These are phyloP conservation scores for Tephrocybe sp. DNA, from an alignment of 768 basidiomycete genomes.

Conservation along the genomic window DNA sequence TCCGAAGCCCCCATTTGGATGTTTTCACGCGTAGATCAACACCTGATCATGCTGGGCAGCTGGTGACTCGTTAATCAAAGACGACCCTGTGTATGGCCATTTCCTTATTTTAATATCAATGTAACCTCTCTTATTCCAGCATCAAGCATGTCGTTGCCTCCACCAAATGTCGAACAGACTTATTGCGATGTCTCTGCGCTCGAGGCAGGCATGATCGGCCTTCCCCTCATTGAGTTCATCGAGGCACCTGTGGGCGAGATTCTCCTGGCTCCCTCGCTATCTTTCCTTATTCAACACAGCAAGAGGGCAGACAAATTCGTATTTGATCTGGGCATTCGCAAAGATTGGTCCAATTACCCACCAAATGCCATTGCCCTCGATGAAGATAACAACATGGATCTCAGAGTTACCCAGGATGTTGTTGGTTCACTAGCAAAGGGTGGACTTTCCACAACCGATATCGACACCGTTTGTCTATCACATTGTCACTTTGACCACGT, in stretches of 20 bases:
- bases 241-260: constrained; percentile 22
- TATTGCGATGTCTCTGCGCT: constrained; percentile 53
- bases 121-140: too few species aligned
- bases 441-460: constrained; percentile 37
- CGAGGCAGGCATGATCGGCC: constrained; percentile 43
- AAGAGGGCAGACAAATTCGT: constrained; percentile 33
- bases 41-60: too few species aligned
- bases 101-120: too few species aligned
- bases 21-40: too few species aligned
- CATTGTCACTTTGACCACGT: constrained; percentile 56
- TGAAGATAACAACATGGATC: constrained; percentile 13
- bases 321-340: constrained; percentile 55
- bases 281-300: constrained; percentile 51
- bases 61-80: too few species aligned
- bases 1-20: too few species aligned
- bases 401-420: constrained; percentile 35
- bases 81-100: too few species aligned
- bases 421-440: constrained; percentile 47
- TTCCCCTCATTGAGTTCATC: constrained; percentile 37
- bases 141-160: constrained; percentile 27
- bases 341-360: constrained; percentile 41
- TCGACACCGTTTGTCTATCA: constrained; percentile 44
- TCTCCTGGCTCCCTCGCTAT: constrained; percentile 39
- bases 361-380: constrained; percentile 31
- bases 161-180: constrained; percentile 38